Percentiles rank a stretch among this genome's conserved stretches.
Evolutionary conservation across 257 asterid species (phyloP).

Genomic region (Nicotiana obtusifolia): DNA sequence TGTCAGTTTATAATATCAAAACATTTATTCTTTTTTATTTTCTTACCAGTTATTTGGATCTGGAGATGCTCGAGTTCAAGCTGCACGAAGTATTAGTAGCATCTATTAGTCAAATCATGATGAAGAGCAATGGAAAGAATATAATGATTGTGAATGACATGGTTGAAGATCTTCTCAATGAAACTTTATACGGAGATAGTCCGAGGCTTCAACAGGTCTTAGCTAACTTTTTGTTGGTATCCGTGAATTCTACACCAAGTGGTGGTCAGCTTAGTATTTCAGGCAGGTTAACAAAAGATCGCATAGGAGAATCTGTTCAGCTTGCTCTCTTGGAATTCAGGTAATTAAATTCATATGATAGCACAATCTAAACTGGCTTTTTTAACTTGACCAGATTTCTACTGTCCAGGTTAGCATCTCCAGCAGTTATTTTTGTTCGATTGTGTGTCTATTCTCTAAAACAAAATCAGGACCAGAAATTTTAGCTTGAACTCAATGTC

Average conservation of each 20-base stretch:
- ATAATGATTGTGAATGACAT: slow-evolving; percentile 52
- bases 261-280: slow-evolving; percentile 68
- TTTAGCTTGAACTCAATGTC: neutral
- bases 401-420: neutral
- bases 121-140: slow-evolving; percentile 74
- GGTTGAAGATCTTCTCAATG: slow-evolving; percentile 39
- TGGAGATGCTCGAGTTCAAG: slow-evolving; percentile 90
- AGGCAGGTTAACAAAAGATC: slow-evolving; percentile 50
- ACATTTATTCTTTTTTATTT: neutral
- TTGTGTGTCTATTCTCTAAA: neutral
- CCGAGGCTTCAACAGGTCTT: slow-evolving; percentile 86
- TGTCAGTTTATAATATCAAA: neutral
- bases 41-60: slow-evolving; percentile 63
- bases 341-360: slow-evolving; percentile 22
- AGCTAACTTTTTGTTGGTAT: slow-evolving; percentile 58
- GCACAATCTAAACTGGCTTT: neutral
- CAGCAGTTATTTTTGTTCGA: neutral
- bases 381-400: neutral
- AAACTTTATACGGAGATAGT: slow-evolving; percentile 73
- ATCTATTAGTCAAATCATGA: slow-evolving; percentile 82
- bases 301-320: slow-evolving; percentile 69
- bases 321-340: slow-evolving; percentile 82
- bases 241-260: slow-evolving; percentile 56
- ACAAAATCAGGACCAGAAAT: neutral
- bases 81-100: slow-evolving; percentile 72